Evolutionary conservation across 2,329 filamentous ascomycete genomes (phyloP), one percentile per base, ranked within the genome.

Genomic region (Diaporthe vaccinii): DNA sequence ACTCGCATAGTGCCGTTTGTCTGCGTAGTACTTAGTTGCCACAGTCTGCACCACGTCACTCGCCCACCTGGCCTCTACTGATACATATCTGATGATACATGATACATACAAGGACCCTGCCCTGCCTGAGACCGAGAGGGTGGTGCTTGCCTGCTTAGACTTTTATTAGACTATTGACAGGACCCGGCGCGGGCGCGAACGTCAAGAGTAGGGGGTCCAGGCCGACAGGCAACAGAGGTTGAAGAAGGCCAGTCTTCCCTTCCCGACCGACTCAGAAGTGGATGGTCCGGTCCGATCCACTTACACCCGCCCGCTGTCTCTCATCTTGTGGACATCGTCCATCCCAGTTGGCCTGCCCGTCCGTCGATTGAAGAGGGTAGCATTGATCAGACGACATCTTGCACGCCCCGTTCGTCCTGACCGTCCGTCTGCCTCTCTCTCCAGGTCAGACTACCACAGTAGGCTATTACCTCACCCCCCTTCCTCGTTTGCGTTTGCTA

Each of bases 231-330:
- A 28, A 34, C 22, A 55, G 14, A 28, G 41, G 31, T 69, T 55
- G 34, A 69, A 69, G 65, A 55, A 53, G 65, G 65, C 65, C 65
- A 69, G 65, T 55, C 65, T 55, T 55, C 65, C 65, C 41, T 55
- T 69, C 62, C 62, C 62, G 62, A 67, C 65, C 65, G 65, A 69
- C 65, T 69, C 65, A 69, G 65, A 69, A 69, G 65, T 69, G 65
- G 62, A 68, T 69, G 65, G 65, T 69, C 65, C 65, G 65, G 65
- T 69, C 65, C 65, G 71, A 55, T 73, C 71, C 71, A 73, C 71
- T 73, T 73, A 73, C 71, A 73, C 71, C 71, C 71, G 71, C 71
- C 71, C 71, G 71, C 71, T 62, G 58, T 73, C 71, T 65, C 39
- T 73, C 71, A 65, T 61, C 58, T 65, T 22, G 25, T 53, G 58